These are phyloP conservation scores for Pyricularia sp. DNA, from an alignment of 2,329 filamentous ascomycete genomes.

Conservation along the genomic window DNA sequence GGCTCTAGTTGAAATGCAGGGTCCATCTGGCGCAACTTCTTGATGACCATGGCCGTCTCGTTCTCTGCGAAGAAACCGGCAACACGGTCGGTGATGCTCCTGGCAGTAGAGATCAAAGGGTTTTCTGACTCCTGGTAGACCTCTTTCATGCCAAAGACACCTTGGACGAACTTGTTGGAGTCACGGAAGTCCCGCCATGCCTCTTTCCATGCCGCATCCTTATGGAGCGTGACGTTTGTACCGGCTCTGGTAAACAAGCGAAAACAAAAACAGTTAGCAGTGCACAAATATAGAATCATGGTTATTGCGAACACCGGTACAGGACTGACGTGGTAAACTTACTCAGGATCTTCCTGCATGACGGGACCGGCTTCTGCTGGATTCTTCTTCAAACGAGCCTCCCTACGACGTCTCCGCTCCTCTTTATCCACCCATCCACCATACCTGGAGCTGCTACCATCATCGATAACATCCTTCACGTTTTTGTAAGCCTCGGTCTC, in stretches of 20 bases:
- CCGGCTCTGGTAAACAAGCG: constrained; percentile 56
- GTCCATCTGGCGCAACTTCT: constrained; percentile 95
- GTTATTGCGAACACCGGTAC: neutral
- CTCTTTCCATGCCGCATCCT: constrained; percentile 95
- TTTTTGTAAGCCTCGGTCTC: constrained; percentile 92
- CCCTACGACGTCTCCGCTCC: constrained; percentile 72
- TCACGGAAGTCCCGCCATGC: constrained; percentile 97
- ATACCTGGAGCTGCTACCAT: constrained; percentile 91
- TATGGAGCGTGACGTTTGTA: constrained; percentile 90
- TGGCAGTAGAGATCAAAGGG: constrained; percentile 82
- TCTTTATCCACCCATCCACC: constrained; percentile 97
- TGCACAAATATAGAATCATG: neutral
- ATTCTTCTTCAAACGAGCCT: constrained; percentile 39
- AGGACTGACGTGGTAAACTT: constrained; percentile 28
- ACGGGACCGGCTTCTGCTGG: constrained; percentile 45
- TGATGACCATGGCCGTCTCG: constrained; percentile 94
- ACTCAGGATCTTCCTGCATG: constrained; percentile 80
- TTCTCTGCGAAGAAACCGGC: constrained; percentile 98
- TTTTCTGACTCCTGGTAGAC: constrained; percentile 97
- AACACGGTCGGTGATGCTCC: constrained; percentile 86
- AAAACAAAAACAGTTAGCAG: neutral
- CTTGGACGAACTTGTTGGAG: constrained; percentile 78
- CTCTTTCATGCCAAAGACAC: constrained; percentile 75
- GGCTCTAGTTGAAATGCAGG: constrained; percentile 90
- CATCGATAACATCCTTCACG: constrained; percentile 92